A percentile compares a stretch with the other conserved stretches of the same genome.
phyloP scores from a whole-genome alignment of 495 filamentous ascomycete species.

The Penicillium coffeae region DNA sequence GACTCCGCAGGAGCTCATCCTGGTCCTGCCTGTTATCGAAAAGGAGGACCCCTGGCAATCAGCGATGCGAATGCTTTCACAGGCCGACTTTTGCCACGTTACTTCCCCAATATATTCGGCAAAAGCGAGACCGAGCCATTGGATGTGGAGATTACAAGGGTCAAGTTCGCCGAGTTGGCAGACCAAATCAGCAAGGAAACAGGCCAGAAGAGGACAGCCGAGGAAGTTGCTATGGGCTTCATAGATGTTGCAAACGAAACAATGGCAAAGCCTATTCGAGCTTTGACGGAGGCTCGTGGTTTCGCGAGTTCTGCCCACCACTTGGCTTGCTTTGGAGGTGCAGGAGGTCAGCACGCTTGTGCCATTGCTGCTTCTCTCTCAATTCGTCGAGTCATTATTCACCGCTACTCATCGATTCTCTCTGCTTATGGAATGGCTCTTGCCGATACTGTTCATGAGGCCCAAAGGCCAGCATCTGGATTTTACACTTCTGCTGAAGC shows the following conservation, averaged over 20 bases:
- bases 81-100: constrained; percentile 77
- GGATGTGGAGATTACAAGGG: constrained; percentile 66
- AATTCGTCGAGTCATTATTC: constrained; percentile 77
- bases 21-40: constrained; percentile 84
- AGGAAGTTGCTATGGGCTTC: constrained; percentile 75
- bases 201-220: constrained; percentile 49
- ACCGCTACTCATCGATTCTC: constrained; percentile 85
- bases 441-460: constrained; percentile 87
- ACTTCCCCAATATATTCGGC: constrained; percentile 90
- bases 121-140: constrained; percentile 76
- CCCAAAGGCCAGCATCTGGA: constrained; percentile 74
- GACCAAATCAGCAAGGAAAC: constrained; percentile 65
- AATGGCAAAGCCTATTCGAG: constrained; percentile 87
- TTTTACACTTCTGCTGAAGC: constrained; percentile 14
- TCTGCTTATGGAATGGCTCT: constrained; percentile 94
- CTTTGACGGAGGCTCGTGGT: constrained; percentile 85
- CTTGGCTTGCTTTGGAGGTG: constrained; percentile 86
- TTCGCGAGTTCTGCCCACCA: constrained; percentile 83
- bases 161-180: constrained; percentile 67
- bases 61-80: constrained; percentile 87
- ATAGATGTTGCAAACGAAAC: constrained; percentile 90
- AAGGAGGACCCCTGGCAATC: constrained; percentile 81
- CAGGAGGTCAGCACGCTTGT: constrained; percentile 89
- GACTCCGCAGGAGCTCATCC: constrained; percentile 85
- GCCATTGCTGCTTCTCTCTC: constrained; percentile 89